Evolutionary conservation across 208 protist genomes (phyloP).

Genomic region (Trypanosoma mega): DNA sequence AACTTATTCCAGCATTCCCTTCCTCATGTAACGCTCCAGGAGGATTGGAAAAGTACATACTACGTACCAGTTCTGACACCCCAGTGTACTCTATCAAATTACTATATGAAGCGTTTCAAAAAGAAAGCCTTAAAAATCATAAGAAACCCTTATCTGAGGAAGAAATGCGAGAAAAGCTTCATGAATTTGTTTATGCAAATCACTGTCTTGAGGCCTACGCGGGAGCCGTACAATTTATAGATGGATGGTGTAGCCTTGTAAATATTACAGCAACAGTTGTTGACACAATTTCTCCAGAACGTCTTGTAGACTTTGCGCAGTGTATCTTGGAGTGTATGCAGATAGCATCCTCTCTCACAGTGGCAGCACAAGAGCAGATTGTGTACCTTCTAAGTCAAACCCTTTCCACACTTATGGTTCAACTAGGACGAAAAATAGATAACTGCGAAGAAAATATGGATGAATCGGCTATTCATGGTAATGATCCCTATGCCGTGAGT

Average conservation of each 20-base stretch:
- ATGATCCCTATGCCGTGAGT: not conserved
- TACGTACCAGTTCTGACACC: constrained; percentile 48
- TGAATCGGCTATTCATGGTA: not conserved
- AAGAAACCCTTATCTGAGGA: constrained; percentile 34
- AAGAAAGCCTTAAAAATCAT: constrained; percentile 34
- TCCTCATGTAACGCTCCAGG: constrained; percentile 32
- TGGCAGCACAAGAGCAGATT: constrained; percentile 80
- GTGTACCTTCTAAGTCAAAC: constrained; percentile 51
- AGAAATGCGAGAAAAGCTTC: constrained; percentile 48
- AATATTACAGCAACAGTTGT: constrained; percentile 48
- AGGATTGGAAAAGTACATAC: constrained; percentile 49
- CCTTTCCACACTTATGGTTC: constrained; percentile 59
- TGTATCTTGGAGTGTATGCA: constrained; percentile 46
- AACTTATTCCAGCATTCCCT: constrained; percentile 56
- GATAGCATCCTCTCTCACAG: constrained; percentile 51
- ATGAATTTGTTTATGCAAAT: constrained; percentile 68
- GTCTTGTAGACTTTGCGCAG: constrained; percentile 45
- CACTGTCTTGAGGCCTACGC: constrained; percentile 76
- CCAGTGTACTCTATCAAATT: constrained; percentile 72
- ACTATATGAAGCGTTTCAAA: constrained; percentile 55
- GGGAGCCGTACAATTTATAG: constrained; percentile 66
- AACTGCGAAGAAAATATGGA: not conserved
- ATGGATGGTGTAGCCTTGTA: constrained; percentile 69
- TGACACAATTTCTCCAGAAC: constrained; percentile 33
- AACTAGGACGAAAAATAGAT: constrained; percentile 37